These are phyloP conservation scores for Amphirosellinia nigrospora DNA, from an alignment of 495 filamentous ascomycete species.

Conservation along the genomic window DNA sequence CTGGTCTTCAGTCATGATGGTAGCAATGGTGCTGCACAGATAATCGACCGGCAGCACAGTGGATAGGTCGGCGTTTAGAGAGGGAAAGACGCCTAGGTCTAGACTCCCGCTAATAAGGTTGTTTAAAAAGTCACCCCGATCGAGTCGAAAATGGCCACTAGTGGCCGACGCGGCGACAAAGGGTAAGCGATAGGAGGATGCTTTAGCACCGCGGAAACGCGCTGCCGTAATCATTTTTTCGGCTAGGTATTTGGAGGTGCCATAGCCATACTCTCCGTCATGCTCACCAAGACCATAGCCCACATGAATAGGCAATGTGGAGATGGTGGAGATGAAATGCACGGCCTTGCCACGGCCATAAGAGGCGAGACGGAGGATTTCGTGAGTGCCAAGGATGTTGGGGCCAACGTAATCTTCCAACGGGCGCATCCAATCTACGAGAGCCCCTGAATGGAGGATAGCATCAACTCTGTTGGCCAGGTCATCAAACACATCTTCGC, in stretches of 20 bases:
- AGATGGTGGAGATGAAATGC: conserved; percentile 43
- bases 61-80: conserved; percentile 37
- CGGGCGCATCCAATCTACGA: conserved; percentile 46
- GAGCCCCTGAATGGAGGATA: conserved; percentile 41
- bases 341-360: conserved; percentile 38
- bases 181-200: conserved; percentile 40
- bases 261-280: conserved; percentile 42
- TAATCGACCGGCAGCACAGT: conserved; percentile 42
- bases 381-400: conserved; percentile 44
- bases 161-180: conserved; percentile 39
- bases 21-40: conserved; percentile 35
- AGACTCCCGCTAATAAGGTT: conserved; percentile 41
- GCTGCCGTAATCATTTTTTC: conserved; percentile 39
- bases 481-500: conserved; percentile 31
- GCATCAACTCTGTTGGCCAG: conserved; percentile 37
- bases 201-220: conserved; percentile 40
- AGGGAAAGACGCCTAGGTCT: conserved; percentile 40
- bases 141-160: conserved; percentile 40
- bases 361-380: conserved; percentile 43
- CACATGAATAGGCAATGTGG: conserved; percentile 38
- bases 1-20: conserved; percentile 35
- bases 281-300: conserved; percentile 33
- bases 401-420: conserved; percentile 43
- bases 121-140: conserved; percentile 45
- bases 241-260: conserved; percentile 42